Evolutionary conservation across 371 early-diverging fungal genomes (phyloP).

Genomic region (Lichtheimia corymbifera): DNA sequence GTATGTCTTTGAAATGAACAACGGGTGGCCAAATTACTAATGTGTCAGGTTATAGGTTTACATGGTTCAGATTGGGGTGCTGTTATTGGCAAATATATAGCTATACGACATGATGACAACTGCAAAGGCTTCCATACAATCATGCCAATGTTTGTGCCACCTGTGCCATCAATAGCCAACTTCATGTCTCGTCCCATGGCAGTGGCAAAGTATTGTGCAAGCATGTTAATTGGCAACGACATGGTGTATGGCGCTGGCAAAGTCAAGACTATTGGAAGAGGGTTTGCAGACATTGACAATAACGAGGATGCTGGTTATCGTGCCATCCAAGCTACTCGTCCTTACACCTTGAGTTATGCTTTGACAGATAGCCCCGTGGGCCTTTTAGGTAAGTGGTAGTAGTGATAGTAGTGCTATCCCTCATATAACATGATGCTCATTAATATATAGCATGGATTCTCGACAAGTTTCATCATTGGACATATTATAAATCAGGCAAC

Average conservation of each 20-base stretch:
- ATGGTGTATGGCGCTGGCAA: constrained; percentile 22
- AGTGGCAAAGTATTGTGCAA: constrained; percentile 29
- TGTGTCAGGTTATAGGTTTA: constrained; percentile 15
- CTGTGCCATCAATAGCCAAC: constrained; percentile 28
- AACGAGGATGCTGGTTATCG: constrained; percentile 49
- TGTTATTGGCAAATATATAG: constrained; percentile 45
- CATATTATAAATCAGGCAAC: constrained; percentile 34
- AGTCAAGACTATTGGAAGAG: constrained; percentile 9
- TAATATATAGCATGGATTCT: constrained; percentile 54
- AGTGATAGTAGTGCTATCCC: background rate
- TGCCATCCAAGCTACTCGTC: constrained; percentile 55
- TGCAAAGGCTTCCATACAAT: constrained; percentile 49
- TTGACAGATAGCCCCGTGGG: constrained; percentile 64
- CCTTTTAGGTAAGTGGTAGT: constrained; percentile 27
- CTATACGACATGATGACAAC: constrained; percentile 31
- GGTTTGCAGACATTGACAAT: constrained; percentile 27
- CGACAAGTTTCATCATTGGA: constrained; percentile 64
- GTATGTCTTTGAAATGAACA: constrained; percentile 5
- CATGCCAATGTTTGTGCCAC: constrained; percentile 38
- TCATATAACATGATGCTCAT: background rate
- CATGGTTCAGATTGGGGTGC: constrained; percentile 62
- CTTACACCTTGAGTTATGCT: constrained; percentile 59
- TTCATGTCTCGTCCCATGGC: constrained; percentile 28
- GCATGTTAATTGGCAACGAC: constrained; percentile 27
- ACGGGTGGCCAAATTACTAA: no score